phyloP scores from a whole-genome alignment of 129 eudicot genomes.

The Flaveria ramosissima region DNA sequence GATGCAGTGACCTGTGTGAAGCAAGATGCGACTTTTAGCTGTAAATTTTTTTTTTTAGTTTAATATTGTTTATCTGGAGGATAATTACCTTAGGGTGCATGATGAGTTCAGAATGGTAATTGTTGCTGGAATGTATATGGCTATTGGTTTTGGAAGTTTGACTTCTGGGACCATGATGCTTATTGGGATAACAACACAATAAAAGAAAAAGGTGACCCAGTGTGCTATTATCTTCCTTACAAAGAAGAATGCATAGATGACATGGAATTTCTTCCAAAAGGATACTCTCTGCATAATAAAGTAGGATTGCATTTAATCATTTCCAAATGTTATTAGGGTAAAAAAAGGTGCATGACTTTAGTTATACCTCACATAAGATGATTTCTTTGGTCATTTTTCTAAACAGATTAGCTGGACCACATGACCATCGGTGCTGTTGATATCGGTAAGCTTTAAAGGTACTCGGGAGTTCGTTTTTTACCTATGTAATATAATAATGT shows the following conservation, averaged over 20 bases:
- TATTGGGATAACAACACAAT: conserved; percentile 73
- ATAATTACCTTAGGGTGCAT: conserved; percentile 59
- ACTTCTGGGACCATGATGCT: conserved; percentile 76
- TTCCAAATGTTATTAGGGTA: background rate
- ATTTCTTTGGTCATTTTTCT: conserved; percentile 79
- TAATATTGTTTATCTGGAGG: conserved; percentile 4
- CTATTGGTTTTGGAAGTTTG: conserved; percentile 59
- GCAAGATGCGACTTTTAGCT: conserved; percentile 23
- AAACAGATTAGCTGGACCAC: conserved; percentile 88
- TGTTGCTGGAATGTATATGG: conserved; percentile 75
- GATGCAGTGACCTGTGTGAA: conserved; percentile 63
- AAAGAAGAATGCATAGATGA: conserved; percentile 79
- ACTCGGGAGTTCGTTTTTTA: conserved; percentile 85
- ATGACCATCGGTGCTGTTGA: conserved; percentile 96
- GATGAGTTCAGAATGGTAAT: conserved; percentile 70
- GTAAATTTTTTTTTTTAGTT: background rate
- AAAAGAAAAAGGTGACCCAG: conserved; percentile 83
- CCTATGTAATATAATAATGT: conserved; percentile 39
- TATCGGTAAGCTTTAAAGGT: conserved; percentile 77
- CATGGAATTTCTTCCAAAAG: conserved; percentile 72
- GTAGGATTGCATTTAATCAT: conserved; percentile 16
- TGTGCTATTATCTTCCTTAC: conserved; percentile 91
- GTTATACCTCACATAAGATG: conserved; percentile 56
- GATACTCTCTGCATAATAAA: conserved; percentile 65
- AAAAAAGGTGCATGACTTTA: conserved; percentile 4